phyloP scores from a whole-genome alignment of 2,329 filamentous ascomycete genomes.

The Sporothrix pallida region DNA sequence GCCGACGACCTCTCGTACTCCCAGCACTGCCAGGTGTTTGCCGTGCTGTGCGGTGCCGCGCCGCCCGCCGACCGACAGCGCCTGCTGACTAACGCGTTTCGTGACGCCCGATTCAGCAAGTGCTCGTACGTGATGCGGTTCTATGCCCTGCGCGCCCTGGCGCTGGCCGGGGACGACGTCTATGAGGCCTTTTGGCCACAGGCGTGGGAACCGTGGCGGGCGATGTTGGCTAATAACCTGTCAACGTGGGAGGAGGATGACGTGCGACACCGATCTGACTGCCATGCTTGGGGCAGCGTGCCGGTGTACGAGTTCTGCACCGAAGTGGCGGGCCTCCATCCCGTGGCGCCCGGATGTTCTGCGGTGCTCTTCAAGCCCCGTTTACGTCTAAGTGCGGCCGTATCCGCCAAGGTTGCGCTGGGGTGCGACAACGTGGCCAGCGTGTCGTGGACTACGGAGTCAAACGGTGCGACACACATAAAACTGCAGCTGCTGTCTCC shows the following conservation, averaged over 20 bases:
- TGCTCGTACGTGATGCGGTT: slow-evolving; percentile 50
- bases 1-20: slow-evolving; percentile 40
- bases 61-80: slow-evolving; percentile 33
- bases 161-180: slow-evolving; percentile 42
- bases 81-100: slow-evolving; percentile 43
- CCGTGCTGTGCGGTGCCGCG: slow-evolving; percentile 45
- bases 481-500: neutral
- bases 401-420: slow-evolving; percentile 38
- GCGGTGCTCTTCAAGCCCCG: slow-evolving; percentile 43
- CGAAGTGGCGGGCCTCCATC: slow-evolving; percentile 43
- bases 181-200: slow-evolving; percentile 46
- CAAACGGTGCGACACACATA: neutral
- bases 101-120: slow-evolving; percentile 41
- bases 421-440: slow-evolving; percentile 40
- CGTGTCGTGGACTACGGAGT: slow-evolving; percentile 37
- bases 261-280: slow-evolving; percentile 51
- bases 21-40: slow-evolving; percentile 48
- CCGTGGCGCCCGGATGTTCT: slow-evolving; percentile 36
- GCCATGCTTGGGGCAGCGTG: slow-evolving; percentile 53
- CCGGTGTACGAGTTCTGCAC: slow-evolving; percentile 51
- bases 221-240: slow-evolving; percentile 47
- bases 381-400: slow-evolving; percentile 37
- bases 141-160: slow-evolving; percentile 48
- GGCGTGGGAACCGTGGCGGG: slow-evolving; percentile 47
- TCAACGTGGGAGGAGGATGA: slow-evolving; percentile 52